Base-by-base conservation (phyloP, 345 rosid species). In the Syzygium oleosum region DNA sequence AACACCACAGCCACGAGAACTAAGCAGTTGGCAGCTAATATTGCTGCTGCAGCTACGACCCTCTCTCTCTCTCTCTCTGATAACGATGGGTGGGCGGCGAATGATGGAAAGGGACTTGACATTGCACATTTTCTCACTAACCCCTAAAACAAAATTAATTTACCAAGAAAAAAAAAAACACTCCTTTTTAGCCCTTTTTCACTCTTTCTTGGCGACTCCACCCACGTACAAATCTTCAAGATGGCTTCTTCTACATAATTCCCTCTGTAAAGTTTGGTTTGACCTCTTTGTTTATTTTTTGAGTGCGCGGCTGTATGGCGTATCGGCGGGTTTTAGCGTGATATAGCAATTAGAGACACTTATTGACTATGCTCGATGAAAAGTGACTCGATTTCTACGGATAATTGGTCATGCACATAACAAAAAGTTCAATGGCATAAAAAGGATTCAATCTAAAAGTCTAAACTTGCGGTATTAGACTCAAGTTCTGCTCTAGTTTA, bases 41-140 rank as follows among this genome's bases (percentile, higher is more conserved):
- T 68, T 38, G 80, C 46, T 17, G 80, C 46, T 8, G 46, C 80
- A 68, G 46, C 80, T 34, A 4, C 80, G 13, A 5, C 12, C 34
- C 49, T 10, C 14, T 5, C 29, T 11, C 29, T 25, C 63, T 58
- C 63, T 58, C 15, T 52, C 21, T 52, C 19, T 68, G 80, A 52
- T 49, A 59, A 87, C 52, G 87, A 51, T 85, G 85, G 55, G 84
- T 85, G 89, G 86, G 85, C 79, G 63, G 87, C 80, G 46, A 73
- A 38, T 38, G 12, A 34, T 34, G 29, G 90, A 89, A 89, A 87
- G 85, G 84, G 86, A 89, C 85, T 46, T 56, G 38, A 43, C 88
- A 77, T 5, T 25, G 63, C 34, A 86, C 85, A 73, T 52, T 53
- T 31, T 63, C 84, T 22, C 84, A 51, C 23, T 56, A 51, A 54